Evolutionary conservation across 306 rosid genomes (phyloP), one percentile per base, ranked within the genome.

Genomic region (Phaseolus lunatus): DNA sequence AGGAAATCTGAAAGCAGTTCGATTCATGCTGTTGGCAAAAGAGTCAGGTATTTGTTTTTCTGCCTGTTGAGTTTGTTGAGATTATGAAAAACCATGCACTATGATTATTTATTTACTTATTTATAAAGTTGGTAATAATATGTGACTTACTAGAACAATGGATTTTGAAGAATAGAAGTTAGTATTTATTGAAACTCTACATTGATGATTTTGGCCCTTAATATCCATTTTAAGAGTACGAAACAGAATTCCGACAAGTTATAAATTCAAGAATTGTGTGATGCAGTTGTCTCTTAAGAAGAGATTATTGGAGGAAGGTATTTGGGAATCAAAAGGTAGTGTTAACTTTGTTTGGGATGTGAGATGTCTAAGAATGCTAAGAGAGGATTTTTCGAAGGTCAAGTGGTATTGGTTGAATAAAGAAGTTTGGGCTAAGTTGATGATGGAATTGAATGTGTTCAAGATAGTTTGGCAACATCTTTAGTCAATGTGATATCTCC

Each of bases 31-130:
- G 80, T 47, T 41, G 84, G 71, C 73, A 79, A 88, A 79, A 84
- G 80, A 81, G 75, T 80, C 87, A 84, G 98, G 98, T 90, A 85
- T 57, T 72, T 7, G 47, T 78, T 79, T 78, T 67, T 72, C 24
- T 56, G 14, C 65, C 10, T 2, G 1, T 39, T 56, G 29, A 39
- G 65, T 29, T 67, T 62, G 44, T 64, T 61, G 44, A 31, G n/a
- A 68, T 69, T 83, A 79, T 45, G 24, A 69, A 58, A 23, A 63
- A 11, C 45, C 57, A 23, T 61, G 75, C 53, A 15, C 27, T 29
- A 47, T 24, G 52, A 18, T 18, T 70, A 47, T 52, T 61, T 53
- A 27, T 78, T 23, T 67, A 26, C 27, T 72, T 26, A 5, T 26
- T 37, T 26, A 24, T 49, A 26, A 24, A 6, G 63, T 31, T 63